Conservation (phyloP, 2,329 filamentous ascomycete genomes). For the Mollisia scopiformis region DNA sequence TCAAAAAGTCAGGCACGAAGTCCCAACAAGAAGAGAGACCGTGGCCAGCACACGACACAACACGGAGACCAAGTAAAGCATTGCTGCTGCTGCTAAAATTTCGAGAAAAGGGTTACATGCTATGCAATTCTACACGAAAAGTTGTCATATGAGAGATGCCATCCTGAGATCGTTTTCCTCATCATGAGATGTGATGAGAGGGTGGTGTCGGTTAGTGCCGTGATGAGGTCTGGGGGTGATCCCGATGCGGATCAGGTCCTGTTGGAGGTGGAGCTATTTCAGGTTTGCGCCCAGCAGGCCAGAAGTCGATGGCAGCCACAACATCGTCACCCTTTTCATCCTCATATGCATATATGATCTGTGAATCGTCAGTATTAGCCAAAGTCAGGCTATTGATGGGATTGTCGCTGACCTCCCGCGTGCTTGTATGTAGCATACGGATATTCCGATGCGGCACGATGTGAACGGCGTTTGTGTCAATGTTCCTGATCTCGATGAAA, state of each 20-base stretch:
- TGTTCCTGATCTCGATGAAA: slow-evolving; percentile 95
- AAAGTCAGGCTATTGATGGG: background rate
- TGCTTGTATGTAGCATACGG: slow-evolving; percentile 95
- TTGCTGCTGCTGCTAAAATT: slow-evolving; percentile 6
- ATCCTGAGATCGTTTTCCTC: slow-evolving; percentile 9
- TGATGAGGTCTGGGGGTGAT: slow-evolving; percentile 30
- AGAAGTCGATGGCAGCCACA: slow-evolving; percentile 95
- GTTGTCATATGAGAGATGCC: slow-evolving; percentile 20
- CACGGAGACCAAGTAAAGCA: slow-evolving; percentile 10
- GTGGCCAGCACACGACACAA: slow-evolving; percentile 30
- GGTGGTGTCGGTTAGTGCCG: slow-evolving; percentile 25
- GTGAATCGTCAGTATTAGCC: slow-evolving; percentile 21
- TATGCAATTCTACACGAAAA: slow-evolving; percentile 25
- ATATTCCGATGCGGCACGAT: slow-evolving; percentile 97
- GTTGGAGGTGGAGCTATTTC: slow-evolving; percentile 24
- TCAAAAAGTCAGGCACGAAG: background rate
- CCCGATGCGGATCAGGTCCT: slow-evolving; percentile 20
- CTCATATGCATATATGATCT: slow-evolving; percentile 98
- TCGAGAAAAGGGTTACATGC: slow-evolving; percentile 24
- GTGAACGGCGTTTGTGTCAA: slow-evolving; percentile 92
- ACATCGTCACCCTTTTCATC: slow-evolving; percentile 93
- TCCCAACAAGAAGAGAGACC: slow-evolving; percentile 15
- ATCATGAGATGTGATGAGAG: slow-evolving; percentile 4
- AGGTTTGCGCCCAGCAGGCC: slow-evolving; percentile 49
- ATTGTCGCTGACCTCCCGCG: slow-evolving; percentile 76